Conservation (phyloP, 192 early-diverging fungal species). For the Entomortierella beljakovae region DNA sequence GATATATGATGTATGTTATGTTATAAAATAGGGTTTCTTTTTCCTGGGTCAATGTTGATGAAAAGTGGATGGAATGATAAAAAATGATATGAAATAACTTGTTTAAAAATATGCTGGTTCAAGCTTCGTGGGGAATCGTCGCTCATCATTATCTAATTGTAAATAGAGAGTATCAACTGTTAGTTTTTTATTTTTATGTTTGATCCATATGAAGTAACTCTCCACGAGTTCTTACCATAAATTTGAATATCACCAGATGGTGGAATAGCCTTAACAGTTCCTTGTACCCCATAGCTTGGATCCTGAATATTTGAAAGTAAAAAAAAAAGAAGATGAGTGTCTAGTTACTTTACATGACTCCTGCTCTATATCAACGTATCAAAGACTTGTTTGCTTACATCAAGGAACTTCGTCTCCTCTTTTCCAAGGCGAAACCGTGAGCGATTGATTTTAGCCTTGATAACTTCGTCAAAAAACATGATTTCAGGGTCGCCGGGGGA, state of each 20-base stretch:
- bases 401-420: slow-evolving; percentile 69
- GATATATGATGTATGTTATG: too few relatives aligned
- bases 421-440: slow-evolving; percentile 79
- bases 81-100: background rate
- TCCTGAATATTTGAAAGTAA: slow-evolving; percentile 19
- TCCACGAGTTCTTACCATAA: too few relatives aligned
- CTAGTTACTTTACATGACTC: too few relatives aligned
- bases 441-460: slow-evolving; percentile 84
- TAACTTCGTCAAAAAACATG: slow-evolving; percentile 84
- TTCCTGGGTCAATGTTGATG: too few relatives aligned
- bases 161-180: too few relatives aligned
- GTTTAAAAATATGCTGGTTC: slow-evolving; percentile 8
- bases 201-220: too few relatives aligned
- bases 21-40: too few relatives aligned
- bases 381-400: slow-evolving; percentile 60
- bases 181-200: too few relatives aligned
- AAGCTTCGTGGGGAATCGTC: slow-evolving; percentile 16
- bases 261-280: slow-evolving; percentile 37
- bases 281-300: slow-evolving; percentile 47
- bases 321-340: background rate
- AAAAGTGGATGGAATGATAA: background rate
- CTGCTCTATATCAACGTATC: too few relatives aligned
- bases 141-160: slow-evolving; percentile 8
- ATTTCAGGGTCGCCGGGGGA: slow-evolving; percentile 75
- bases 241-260: slow-evolving; percentile 32